Base-by-base conservation (phyloP, 768 basidiomycete genomes). In the Tricholoma terreum region DNA sequence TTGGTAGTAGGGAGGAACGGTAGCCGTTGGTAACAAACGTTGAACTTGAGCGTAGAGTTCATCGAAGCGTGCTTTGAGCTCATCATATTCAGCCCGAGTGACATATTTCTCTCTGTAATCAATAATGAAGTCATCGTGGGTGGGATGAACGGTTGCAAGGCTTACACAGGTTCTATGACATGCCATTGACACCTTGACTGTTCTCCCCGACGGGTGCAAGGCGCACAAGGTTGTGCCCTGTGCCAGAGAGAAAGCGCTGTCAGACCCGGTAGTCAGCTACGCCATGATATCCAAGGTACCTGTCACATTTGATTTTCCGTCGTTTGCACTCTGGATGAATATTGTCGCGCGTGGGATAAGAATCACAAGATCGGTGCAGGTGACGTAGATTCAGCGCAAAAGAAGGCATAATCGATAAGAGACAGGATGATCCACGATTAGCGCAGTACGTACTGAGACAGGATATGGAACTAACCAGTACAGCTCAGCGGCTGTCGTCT, bases 241-340 rank as follows among this genome's bases (percentile, higher is more conserved):
- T 35, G 58, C 58, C 55, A 46, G 46, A 38, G 45, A 60, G 30
- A 50, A 58, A 58, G 50, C 24, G 52, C 34, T 54, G 67, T 73
- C 57, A 75, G 59, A 54, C 60, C 50, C 52, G 57, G 58, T 48
- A 57, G 57, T 50, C 61, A 57, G 52, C 51, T 58, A 56, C 40
- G 40, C 55, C 49, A 34, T 43, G 48, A 55, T 52, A 52, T 34
- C 55, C 65, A 67, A 54, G 77, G 65, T 68, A 88, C 87, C 88
- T 88, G 76, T 93, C 90, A 71, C 91, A 93, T 68, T 88, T 89
- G 71, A 92, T 92, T 78, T 93, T 92, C 42, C 90, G 81, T 64
- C 90, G 76, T 71, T 92, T 92, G 71, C 90, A 92, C 70, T 92
- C 91, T 91, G 66, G 49, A 54, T 40, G 55, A 48, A 52, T 24